Conservation (phyloP, 1,284 basidiomycete genomes). For the Butyriboletus regius region DNA sequence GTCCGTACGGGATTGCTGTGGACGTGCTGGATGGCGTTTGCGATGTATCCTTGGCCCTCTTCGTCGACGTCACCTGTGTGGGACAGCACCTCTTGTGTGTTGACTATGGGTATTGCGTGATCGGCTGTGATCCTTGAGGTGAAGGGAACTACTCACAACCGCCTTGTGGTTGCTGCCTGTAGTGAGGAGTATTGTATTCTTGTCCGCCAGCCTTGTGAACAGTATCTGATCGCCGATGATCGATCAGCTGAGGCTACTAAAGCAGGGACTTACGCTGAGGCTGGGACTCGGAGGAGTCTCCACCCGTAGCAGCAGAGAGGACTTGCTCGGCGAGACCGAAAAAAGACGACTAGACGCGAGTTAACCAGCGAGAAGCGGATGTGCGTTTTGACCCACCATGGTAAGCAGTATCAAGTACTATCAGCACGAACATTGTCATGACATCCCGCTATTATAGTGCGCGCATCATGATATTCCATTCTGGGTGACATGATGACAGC, state of each 20-base stretch:
- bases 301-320: constrained; percentile 36
- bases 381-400: constrained; percentile 26
- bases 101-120: constrained; percentile 37
- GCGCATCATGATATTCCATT: constrained; percentile 19
- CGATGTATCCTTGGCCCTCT: constrained; percentile 9
- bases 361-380: neutral
- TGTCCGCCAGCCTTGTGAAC: constrained; percentile 50
- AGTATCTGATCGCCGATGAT: constrained; percentile 15
- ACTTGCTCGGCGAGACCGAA: constrained; percentile 61
- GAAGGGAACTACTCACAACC: constrained; percentile 28
- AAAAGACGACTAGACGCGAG: constrained; percentile 47
- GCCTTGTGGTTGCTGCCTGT: constrained; percentile 26
- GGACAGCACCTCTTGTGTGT: constrained; percentile 52
- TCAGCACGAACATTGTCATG: constrained; percentile 12
- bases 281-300: constrained; percentile 32
- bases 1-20: constrained; percentile 17
- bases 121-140: neutral
- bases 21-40: constrained; percentile 23
- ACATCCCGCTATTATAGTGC: constrained; percentile 13
- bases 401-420: constrained; percentile 7
- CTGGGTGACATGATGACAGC: constrained; percentile 17
- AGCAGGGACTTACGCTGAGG: constrained; percentile 14
- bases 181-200: constrained; percentile 51
- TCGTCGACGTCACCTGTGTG: constrained; percentile 27
- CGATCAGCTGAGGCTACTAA: constrained; percentile 3